Evolutionary conservation across 1,139 yeast species (phyloP).

Genomic region (Pichia terricola): DNA sequence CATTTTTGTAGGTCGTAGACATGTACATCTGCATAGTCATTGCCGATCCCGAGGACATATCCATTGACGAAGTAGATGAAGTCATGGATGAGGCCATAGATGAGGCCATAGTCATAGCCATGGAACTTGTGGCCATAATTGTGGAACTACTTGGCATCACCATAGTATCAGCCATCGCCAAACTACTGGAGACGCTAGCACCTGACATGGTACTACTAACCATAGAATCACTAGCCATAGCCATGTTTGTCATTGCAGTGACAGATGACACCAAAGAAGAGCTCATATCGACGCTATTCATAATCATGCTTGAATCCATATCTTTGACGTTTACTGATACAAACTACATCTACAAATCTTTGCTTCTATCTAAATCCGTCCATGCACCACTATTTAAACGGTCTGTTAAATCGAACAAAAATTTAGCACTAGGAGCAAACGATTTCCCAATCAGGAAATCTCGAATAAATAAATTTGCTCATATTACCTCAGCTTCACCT

Average conservation of each 20-base stretch:
- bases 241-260: slow-evolving; percentile 5
- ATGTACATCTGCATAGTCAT: slow-evolving; percentile 46
- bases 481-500: background rate
- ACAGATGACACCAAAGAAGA: no score
- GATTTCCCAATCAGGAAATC: background rate
- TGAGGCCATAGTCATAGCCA: background rate
- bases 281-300: no score
- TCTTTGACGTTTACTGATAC: no score
- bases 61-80: slow-evolving; percentile 3
- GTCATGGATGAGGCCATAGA: background rate
- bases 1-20: slow-evolving; percentile 38
- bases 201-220: background rate
- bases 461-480: background rate
- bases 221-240: background rate
- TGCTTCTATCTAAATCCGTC: no score
- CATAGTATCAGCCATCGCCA: slow-evolving; percentile 13
- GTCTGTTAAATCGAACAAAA: no score
- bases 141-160: no score
- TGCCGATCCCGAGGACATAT: slow-evolving; percentile 8
- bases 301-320: no score
- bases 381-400: no score
- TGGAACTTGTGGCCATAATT: background rate
- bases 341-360: no score
- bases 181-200: background rate
- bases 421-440: background rate